Percentiles rank a stretch among this genome's conserved stretches.
Evolutionary conservation across 139 green algal genomes (phyloP).

Genomic region (Chlamydomonas schloesseri): DNA sequence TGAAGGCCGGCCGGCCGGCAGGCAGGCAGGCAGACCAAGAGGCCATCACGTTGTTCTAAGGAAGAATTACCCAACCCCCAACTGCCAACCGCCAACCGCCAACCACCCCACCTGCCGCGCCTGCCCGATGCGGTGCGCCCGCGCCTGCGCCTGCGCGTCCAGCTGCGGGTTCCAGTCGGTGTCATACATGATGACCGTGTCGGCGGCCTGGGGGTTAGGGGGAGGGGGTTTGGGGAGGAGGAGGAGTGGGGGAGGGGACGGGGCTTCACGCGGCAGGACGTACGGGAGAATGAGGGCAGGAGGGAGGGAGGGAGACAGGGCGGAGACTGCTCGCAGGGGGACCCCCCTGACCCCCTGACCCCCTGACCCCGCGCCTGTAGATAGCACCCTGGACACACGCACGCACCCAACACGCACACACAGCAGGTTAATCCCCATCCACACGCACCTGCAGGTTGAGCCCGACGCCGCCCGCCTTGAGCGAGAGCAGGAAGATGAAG

Average conservation of each 20-base stretch:
- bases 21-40: no score
- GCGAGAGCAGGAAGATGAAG: conserved; percentile 83
- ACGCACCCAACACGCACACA: not conserved
- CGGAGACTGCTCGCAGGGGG: no score
- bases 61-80: no score
- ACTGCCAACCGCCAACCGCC: no score
- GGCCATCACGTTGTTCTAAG: no score
- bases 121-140: conserved; percentile 94
- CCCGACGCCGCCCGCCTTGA: conserved; percentile 85
- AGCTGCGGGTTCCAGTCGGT: conserved; percentile 78
- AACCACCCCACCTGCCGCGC: conserved; percentile 72
- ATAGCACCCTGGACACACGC: not conserved
- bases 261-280: no score
- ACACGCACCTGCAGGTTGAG: conserved; percentile 83
- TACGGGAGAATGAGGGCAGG: no score
- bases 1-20: no score
- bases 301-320: no score
- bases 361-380: not conserved
- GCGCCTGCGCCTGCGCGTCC: conserved; percentile 89
- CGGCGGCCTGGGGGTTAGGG: conserved; percentile 60
- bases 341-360: no score
- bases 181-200: conserved; percentile 91
- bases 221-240: not conserved
- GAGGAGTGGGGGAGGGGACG: not conserved
- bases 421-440: not conserved